Percentiles rank a stretch among this genome's conserved stretches.
These are phyloP conservation scores for Cercospora beticola DNA, from an alignment of 2,329 filamentous ascomycete genomes.

Conservation along the genomic window DNA sequence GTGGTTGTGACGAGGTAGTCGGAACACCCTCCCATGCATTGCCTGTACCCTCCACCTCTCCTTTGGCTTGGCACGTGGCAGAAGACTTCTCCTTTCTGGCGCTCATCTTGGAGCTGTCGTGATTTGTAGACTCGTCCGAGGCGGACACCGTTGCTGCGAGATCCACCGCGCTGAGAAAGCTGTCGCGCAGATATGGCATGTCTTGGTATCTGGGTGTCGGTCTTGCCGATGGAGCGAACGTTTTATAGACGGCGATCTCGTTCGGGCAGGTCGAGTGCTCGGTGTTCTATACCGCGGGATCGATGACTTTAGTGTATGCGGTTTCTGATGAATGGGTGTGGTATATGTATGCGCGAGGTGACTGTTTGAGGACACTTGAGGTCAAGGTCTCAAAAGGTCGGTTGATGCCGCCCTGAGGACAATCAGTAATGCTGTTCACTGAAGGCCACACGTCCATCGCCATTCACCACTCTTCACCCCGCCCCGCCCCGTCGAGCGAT, in stretches of 20 bases:
- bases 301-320: background rate
- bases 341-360: background rate
- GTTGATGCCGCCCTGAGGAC: background rate
- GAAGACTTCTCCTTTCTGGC: background rate
- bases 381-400: slow-evolving; percentile 3
- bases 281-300: background rate
- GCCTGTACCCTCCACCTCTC: background rate
- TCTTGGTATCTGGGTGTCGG: background rate
- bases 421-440: background rate
- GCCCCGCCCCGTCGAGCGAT: background rate
- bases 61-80: background rate
- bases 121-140: background rate
- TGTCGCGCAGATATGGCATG: slow-evolving; percentile 17
- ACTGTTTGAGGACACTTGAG: background rate
- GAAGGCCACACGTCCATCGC: background rate
- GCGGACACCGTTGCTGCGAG: background rate
- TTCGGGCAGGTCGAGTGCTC: background rate
- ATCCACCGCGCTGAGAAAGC: background rate
- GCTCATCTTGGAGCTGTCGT: background rate
- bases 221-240: background rate
- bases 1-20: slow-evolving; percentile 26
- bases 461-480: background rate
- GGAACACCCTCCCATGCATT: background rate
- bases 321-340: background rate
- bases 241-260: background rate